Evolutionary conservation across 2,329 filamentous ascomycete genomes (phyloP).

Genomic region (Didymella lethalis): DNA sequence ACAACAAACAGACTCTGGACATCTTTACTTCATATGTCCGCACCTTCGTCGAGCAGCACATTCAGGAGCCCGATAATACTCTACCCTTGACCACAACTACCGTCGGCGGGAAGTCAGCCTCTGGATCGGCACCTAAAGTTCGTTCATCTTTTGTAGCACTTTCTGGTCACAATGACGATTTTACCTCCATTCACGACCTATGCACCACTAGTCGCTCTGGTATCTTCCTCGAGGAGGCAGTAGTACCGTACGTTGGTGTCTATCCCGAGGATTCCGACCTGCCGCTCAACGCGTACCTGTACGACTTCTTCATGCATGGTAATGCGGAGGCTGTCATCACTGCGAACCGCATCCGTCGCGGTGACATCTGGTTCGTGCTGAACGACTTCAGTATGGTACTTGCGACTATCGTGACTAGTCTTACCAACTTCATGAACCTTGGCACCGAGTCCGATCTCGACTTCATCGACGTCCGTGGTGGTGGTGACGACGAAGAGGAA

Average conservation of each 20-base stretch:
- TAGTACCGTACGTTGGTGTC: slow-evolving; percentile 73
- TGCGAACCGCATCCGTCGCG: slow-evolving; percentile 71
- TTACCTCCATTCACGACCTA: slow-evolving; percentile 71
- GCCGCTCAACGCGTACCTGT: slow-evolving; percentile 72
- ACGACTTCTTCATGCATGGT: slow-evolving; percentile 81
- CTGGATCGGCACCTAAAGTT: slow-evolving; percentile 51
- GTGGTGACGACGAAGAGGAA: slow-evolving; percentile 61
- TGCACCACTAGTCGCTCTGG: slow-evolving; percentile 70
- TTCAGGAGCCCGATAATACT: slow-evolving; percentile 60
- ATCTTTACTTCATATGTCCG: slow-evolving; percentile 74
- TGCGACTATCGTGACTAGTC: slow-evolving; percentile 74
- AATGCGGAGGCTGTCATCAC: slow-evolving; percentile 65
- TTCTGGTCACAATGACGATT: slow-evolving; percentile 71
- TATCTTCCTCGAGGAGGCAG: slow-evolving; percentile 77
- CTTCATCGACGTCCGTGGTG: slow-evolving; percentile 61
- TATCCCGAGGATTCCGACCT: slow-evolving; percentile 63
- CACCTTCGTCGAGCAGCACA: slow-evolving; percentile 72
- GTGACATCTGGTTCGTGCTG: slow-evolving; percentile 76
- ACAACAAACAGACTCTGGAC: slow-evolving; percentile 71
- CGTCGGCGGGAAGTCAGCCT: slow-evolving; percentile 50
- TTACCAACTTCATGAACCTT: slow-evolving; percentile 65
- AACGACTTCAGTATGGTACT: slow-evolving; percentile 72
- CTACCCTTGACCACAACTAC: slow-evolving; percentile 67
- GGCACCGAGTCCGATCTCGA: slow-evolving; percentile 56
- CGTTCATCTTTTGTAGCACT: slow-evolving; percentile 76